Conservation (phyloP, 768 basidiomycete genomes). For the Daedaleopsis nitida region DNA sequence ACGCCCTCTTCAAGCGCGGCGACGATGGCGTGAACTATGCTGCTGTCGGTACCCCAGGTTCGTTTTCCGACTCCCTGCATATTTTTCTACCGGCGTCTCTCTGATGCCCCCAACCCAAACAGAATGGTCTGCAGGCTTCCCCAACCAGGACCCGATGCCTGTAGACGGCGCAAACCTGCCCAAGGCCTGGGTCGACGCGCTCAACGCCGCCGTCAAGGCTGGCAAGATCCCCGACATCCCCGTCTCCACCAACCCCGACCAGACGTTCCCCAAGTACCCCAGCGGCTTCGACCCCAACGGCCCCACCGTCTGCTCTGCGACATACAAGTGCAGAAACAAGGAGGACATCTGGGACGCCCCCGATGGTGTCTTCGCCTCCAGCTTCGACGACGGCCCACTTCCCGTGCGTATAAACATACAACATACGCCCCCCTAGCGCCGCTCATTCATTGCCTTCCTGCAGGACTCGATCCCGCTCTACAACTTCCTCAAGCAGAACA, state of each 20-base stretch:
- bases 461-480: slow-evolving; percentile 49
- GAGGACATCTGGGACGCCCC: slow-evolving; percentile 76
- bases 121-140: slow-evolving; percentile 71
- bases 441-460: slow-evolving; percentile 30
- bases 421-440: slow-evolving; percentile 28
- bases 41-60: slow-evolving; percentile 62
- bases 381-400: slow-evolving; percentile 84
- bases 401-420: slow-evolving; percentile 33
- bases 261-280: slow-evolving; percentile 40
- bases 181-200: slow-evolving; percentile 68
- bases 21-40: slow-evolving; percentile 53
- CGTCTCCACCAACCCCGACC: slow-evolving; percentile 38
- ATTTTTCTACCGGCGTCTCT: neutral
- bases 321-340: slow-evolving; percentile 61
- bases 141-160: slow-evolving; percentile 42
- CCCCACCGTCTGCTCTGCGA: slow-evolving; percentile 71
- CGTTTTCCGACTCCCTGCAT: slow-evolving; percentile 15
- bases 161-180: slow-evolving; percentile 51
- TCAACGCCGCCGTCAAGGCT: slow-evolving; percentile 63
- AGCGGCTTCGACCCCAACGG: slow-evolving; percentile 42
- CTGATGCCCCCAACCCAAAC: neutral
- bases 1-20: slow-evolving; percentile 63
- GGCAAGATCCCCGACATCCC: slow-evolving; percentile 77
- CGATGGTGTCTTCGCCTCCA: slow-evolving; percentile 58
- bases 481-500: slow-evolving; percentile 65